These are phyloP conservation scores for Vachellia pachyceras DNA, from an alignment of 306 rosid genomes.

Conservation along the genomic window DNA sequence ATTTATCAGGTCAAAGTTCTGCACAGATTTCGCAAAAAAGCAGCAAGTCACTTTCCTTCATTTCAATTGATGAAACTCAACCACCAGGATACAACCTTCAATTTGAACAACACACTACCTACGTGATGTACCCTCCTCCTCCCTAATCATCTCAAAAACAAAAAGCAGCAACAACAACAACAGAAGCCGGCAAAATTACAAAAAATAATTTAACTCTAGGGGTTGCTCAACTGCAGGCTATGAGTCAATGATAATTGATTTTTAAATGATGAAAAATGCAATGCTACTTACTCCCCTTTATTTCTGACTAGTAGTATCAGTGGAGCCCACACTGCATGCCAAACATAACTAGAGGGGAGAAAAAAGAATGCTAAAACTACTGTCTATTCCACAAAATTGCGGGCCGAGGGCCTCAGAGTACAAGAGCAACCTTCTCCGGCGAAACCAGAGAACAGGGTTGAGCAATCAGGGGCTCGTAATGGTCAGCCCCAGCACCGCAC, in stretches of 20 bases:
- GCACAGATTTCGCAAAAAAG: background rate
- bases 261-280: constrained; percentile 58
- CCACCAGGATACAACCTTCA: constrained; percentile 60
- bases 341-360: constrained; percentile 40
- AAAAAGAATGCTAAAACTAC: constrained; percentile 50
- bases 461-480: constrained; percentile 94
- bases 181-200: constrained; percentile 55
- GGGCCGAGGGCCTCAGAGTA: constrained; percentile 68
- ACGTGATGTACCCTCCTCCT: constrained; percentile 38
- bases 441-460: constrained; percentile 70
- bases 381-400: constrained; percentile 83
- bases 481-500: constrained; percentile 99
- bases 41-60: constrained; percentile 50
- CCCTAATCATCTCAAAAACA: constrained; percentile 52
- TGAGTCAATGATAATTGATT: constrained; percentile 55
- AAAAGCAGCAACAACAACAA: constrained; percentile 37
- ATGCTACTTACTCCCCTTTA: constrained; percentile 40
- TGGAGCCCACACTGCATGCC: constrained; percentile 54
- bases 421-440: constrained; percentile 90
- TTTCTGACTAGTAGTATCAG: constrained; percentile 31
- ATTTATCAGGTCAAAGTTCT: background rate
- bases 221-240: constrained; percentile 57
- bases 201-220: constrained; percentile 24
- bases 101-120: constrained; percentile 58
- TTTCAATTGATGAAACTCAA: constrained; percentile 51